Conservation (phyloP, 495 filamentous ascomycete species). For the Neurospora sp. region DNA sequence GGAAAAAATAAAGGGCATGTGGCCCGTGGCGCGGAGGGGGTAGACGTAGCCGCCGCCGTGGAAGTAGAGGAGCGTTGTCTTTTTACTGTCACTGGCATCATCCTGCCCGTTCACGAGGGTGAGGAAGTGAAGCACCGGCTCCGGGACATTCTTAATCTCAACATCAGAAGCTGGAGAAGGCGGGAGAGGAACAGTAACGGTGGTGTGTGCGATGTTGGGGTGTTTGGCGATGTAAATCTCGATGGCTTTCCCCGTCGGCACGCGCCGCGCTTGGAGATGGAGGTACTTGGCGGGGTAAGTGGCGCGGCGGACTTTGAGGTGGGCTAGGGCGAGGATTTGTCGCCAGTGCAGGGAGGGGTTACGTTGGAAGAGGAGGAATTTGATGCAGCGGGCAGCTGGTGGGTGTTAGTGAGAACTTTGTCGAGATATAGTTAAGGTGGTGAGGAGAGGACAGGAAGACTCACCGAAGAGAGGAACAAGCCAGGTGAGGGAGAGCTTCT, state of each 20-base stretch:
- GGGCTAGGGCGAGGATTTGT: slow-evolving; percentile 8
- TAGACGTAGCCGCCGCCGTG: slow-evolving; percentile 17
- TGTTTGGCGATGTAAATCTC: not conserved
- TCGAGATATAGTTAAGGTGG: not conserved
- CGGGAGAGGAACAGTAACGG: not conserved
- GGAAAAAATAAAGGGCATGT: slow-evolving; percentile 10
- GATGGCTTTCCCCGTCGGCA: slow-evolving; percentile 3
- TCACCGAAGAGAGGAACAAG: not conserved
- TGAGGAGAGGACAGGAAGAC: not conserved
- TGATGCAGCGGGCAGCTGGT: not conserved
- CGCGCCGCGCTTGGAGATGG: slow-evolving; percentile 4
- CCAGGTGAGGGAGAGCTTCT: not conserved
- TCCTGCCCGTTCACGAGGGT: too few relatives aligned
- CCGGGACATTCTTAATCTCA: not conserved
- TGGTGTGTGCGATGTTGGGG: not conserved
- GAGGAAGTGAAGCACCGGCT: slow-evolving; percentile 1
- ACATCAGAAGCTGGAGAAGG: not conserved
- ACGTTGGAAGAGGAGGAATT: not conserved
- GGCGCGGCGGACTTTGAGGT: slow-evolving; percentile 4
- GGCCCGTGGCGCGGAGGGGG: slow-evolving; percentile 3
- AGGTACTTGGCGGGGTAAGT: slow-evolving; percentile 2
- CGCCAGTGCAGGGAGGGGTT: slow-evolving; percentile 11
- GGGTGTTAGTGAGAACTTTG: not conserved
- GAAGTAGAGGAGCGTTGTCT: too few relatives aligned
- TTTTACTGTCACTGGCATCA: too few relatives aligned